These are phyloP conservation scores for Stygiomarasmius scandens DNA, from an alignment of 1,284 basidiomycete species.

Conservation along the genomic window DNA sequence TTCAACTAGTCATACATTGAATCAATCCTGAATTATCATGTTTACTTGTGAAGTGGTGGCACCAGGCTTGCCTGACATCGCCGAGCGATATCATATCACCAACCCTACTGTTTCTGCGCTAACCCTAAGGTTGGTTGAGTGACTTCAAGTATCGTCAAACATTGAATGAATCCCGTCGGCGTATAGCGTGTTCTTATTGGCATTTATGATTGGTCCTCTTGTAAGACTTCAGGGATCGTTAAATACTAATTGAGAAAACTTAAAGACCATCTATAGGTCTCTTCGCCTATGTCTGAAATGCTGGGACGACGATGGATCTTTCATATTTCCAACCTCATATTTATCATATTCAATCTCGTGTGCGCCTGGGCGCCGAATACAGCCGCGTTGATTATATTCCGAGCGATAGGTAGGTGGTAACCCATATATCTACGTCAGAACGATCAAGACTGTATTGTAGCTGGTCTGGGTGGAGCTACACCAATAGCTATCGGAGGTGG, in stretches of 20 bases:
- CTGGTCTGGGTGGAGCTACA: constrained; percentile 60
- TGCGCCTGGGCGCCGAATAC: constrained; percentile 68
- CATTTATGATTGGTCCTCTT: constrained; percentile 47
- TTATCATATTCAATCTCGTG: constrained; percentile 67
- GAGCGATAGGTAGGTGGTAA: constrained; percentile 55
- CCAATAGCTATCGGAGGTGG: constrained; percentile 68
- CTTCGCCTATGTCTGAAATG: not conserved
- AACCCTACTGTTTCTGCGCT: constrained; percentile 63
- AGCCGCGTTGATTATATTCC: constrained; percentile 62
- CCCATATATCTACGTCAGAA: not conserved
- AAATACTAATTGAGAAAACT: constrained; percentile 63
- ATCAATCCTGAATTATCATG: no score
- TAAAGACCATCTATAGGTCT: no score
- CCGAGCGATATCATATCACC: constrained; percentile 59
- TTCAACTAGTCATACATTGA: no score
- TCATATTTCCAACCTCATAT: constrained; percentile 67
- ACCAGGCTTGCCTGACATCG: constrained; percentile 69
- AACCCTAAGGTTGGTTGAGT: constrained; percentile 73
- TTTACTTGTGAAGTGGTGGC: no score
- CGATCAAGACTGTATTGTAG: no score
- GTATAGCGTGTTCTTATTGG: no score
- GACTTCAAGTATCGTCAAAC: constrained; percentile 50
- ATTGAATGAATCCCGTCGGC: no score
- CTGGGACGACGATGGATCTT: constrained; percentile 47
- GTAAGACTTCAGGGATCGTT: constrained; percentile 70